phyloP scores from a whole-genome alignment of 768 basidiomycete genomes.

The Pleurotus giganteus region DNA sequence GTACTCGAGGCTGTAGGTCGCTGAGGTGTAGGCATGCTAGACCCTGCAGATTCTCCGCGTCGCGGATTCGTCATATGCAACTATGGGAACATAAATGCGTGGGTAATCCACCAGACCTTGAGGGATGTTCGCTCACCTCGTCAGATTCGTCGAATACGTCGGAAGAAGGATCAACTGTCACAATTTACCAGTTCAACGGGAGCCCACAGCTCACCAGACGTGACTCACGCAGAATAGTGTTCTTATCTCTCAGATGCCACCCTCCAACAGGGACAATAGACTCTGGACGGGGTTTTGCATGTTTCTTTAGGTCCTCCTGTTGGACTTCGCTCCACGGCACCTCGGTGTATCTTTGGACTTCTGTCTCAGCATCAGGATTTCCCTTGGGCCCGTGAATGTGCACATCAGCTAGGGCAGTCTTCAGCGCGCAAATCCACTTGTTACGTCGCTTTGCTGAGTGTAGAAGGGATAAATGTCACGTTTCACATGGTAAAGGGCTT shows the following conservation, averaged over 20 bases:
- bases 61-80: constrained; percentile 33
- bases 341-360: constrained; percentile 59
- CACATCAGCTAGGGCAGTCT: constrained; percentile 63
- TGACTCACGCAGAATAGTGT: constrained; percentile 45
- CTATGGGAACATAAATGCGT: constrained; percentile 17
- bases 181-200: background rate
- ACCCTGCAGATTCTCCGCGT: constrained; percentile 22
- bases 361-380: constrained; percentile 52
- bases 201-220: background rate
- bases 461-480: constrained; percentile 12
- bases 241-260: constrained; percentile 52
- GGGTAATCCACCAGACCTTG: background rate
- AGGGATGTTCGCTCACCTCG: constrained; percentile 21
- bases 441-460: constrained; percentile 70
- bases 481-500: constrained; percentile 1
- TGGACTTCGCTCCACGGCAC: constrained; percentile 71
- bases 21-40: constrained; percentile 10
- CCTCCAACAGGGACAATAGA: constrained; percentile 33
- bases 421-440: constrained; percentile 91
- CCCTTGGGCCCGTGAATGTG: constrained; percentile 69
- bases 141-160: constrained; percentile 44
- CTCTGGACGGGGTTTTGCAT: constrained; percentile 20
- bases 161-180: constrained; percentile 37
- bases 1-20: background rate
- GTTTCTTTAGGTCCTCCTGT: constrained; percentile 34